Conservation (phyloP, 169 alveolate genomes). For the Plasmodium coatneyi region DNA sequence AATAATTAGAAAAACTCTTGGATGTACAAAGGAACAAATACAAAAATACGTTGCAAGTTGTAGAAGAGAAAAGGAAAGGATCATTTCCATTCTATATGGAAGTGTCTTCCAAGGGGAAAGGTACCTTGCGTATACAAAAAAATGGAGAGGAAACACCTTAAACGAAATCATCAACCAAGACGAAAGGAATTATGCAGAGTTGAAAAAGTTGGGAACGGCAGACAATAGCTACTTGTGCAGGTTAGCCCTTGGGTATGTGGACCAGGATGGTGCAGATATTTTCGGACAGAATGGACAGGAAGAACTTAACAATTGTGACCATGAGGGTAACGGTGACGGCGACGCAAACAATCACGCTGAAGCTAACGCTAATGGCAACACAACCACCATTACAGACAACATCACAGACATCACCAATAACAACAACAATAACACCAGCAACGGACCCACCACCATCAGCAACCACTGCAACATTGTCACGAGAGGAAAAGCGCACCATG, state of each 20-base stretch:
- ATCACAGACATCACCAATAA: too few relatives aligned
- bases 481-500: neutral
- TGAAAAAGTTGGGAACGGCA: conserved; percentile 35
- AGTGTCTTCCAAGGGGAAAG: conserved; percentile 54
- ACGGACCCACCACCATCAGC: neutral
- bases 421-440: neutral
- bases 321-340: neutral
- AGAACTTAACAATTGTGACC: neutral
- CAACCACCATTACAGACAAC: too few relatives aligned
- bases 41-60: conserved; percentile 15
- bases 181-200: conserved; percentile 12
- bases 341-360: neutral
- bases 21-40: conserved; percentile 58
- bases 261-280: neutral
- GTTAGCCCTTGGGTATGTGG: conserved; percentile 54
- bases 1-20: conserved; percentile 31
- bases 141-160: conserved; percentile 70
- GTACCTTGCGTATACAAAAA: conserved; percentile 41
- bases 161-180: conserved; percentile 72
- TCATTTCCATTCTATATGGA: conserved; percentile 48
- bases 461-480: neutral
- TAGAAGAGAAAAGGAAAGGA: conserved; percentile 60
- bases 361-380: neutral
- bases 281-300: conserved; percentile 1
- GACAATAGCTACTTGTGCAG: conserved; percentile 43